Conservation (phyloP, 192 early-diverging fungal genomes). For the Entomortierella beljakovae region DNA sequence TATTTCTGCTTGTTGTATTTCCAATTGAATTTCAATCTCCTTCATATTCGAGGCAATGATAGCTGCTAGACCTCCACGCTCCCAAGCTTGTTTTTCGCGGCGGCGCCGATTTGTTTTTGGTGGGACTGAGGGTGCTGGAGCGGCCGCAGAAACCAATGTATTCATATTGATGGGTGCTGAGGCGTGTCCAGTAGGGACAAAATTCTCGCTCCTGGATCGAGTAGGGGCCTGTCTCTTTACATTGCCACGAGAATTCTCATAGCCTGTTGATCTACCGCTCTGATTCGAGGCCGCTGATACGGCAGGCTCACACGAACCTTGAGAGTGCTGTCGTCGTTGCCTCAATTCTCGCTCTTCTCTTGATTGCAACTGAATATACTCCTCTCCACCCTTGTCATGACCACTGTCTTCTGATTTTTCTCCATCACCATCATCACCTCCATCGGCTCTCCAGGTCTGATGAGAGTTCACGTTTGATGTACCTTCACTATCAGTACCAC, state of each 20-base stretch:
- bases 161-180: not conserved
- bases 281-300: not conserved
- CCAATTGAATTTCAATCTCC: not conserved
- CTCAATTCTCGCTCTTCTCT: not conserved
- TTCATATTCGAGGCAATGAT: constrained; percentile 22
- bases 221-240: not conserved
- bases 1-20: not conserved
- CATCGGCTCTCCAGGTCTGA: not conserved
- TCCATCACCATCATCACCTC: not conserved
- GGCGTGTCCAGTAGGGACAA: not conserved
- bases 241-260: not conserved
- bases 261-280: too few species aligned
- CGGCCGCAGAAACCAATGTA: not conserved
- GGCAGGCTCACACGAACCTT: not conserved
- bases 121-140: not conserved
- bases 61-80: constrained; percentile 12
- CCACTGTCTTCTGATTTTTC: not conserved
- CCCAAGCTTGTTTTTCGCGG: not conserved
- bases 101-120: not conserved
- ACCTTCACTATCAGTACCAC: not conserved
- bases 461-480: not conserved
- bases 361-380: constrained; percentile 7
- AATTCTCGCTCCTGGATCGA: constrained; percentile 5
- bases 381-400: not conserved
- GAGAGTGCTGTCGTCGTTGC: not conserved